These are phyloP conservation scores for Yamadazyma phyllophila DNA, from an alignment of 805 yeast genomes.

Conservation along the genomic window DNA sequence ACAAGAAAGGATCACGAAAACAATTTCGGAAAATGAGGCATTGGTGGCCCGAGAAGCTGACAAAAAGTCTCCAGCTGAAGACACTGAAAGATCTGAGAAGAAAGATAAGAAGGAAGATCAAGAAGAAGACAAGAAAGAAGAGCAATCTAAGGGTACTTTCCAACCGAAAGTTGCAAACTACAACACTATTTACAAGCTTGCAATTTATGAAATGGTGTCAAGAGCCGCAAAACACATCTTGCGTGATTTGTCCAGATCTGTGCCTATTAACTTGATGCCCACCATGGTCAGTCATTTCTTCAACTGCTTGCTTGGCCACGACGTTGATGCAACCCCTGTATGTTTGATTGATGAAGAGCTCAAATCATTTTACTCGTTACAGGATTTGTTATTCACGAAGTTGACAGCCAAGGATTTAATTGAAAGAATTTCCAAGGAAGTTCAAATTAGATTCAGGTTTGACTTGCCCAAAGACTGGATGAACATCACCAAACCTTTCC, in stretches of 20 bases:
- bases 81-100: slow-evolving; percentile 27
- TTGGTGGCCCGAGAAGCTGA: slow-evolving; percentile 22
- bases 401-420: slow-evolving; percentile 48
- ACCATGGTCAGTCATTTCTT: slow-evolving; percentile 66
- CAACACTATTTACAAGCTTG: slow-evolving; percentile 45
- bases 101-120: slow-evolving; percentile 26
- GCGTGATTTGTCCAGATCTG: slow-evolving; percentile 41
- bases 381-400: slow-evolving; percentile 40
- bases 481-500: slow-evolving; percentile 28
- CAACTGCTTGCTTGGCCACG: slow-evolving; percentile 62
- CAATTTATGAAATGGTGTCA: slow-evolving; percentile 69
- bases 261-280: slow-evolving; percentile 58
- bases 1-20: slow-evolving; percentile 17
- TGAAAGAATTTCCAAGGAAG: slow-evolving; percentile 50
- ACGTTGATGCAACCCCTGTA: slow-evolving; percentile 39
- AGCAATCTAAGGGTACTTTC: slow-evolving; percentile 33
- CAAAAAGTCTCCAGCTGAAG: slow-evolving; percentile 16
- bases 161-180: slow-evolving; percentile 44
- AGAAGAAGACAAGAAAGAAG: slow-evolving; percentile 22
- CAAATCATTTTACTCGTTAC: slow-evolving; percentile 39
- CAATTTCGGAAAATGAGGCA: slow-evolving; percentile 25
- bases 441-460: slow-evolving; percentile 61
- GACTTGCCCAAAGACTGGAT: slow-evolving; percentile 51
- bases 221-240: slow-evolving; percentile 77
- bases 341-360: slow-evolving; percentile 43